phyloP scores from a whole-genome alignment of 257 asterid genomes.

The Ophiorrhiza pumila region DNA sequence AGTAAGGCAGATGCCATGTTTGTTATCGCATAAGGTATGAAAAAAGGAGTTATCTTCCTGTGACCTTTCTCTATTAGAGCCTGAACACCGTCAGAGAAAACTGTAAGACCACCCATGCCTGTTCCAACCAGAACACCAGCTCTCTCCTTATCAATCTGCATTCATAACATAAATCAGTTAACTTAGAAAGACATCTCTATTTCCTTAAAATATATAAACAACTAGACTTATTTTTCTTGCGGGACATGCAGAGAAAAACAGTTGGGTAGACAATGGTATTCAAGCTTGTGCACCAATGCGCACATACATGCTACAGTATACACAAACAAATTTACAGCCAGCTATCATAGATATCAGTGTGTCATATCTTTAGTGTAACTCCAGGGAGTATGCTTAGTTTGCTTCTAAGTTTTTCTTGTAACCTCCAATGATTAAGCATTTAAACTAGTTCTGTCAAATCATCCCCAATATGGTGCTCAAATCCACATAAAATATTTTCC shows the following conservation, averaged over 20 bases:
- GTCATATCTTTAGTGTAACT: not conserved
- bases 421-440: too few relatives aligned
- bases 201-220: not conserved
- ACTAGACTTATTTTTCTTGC: not conserved
- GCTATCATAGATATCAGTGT: not conserved
- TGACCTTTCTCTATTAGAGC: conserved; percentile 79
- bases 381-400: not conserved
- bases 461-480: not conserved
- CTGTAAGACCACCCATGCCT: conserved; percentile 94
- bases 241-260: not conserved
- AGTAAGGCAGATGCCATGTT: conserved; percentile 96
- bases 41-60: conserved; percentile 83
- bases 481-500: not conserved
- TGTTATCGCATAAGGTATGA: conserved; percentile 89
- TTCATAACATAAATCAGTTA: not conserved
- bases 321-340: not conserved
- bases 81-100: conserved; percentile 81
- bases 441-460: not conserved
- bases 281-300: not conserved
- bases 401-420: not conserved
- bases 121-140: conserved; percentile 91
- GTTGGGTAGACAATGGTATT: not conserved
- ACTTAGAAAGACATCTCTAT: conserved; percentile 7
- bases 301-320: too few relatives aligned
- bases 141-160: conserved; percentile 79